Percentiles rank a stretch among this genome's conserved stretches.
Evolutionary conservation across 768 basidiomycete species (phyloP).

Genomic region (Podaxis mareebaensis): DNA sequence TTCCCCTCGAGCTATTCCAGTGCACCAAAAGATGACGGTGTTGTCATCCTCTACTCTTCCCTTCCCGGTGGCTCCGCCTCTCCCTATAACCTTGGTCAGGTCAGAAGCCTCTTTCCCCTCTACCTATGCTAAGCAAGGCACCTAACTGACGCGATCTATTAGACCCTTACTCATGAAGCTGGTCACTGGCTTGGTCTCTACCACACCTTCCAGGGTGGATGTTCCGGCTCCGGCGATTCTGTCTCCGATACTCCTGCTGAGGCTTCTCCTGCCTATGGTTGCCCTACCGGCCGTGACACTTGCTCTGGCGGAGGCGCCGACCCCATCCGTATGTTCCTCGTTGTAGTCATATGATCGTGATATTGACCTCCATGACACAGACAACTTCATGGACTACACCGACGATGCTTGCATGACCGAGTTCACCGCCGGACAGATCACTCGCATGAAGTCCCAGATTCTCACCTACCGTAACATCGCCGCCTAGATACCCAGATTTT

Average conservation of each 20-base stretch:
- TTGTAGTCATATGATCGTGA: background rate
- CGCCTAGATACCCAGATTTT: conserved; percentile 16
- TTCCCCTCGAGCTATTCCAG: conserved; percentile 46
- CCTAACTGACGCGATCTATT: conserved; percentile 14
- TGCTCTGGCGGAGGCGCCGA: conserved; percentile 42
- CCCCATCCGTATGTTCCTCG: conserved; percentile 38
- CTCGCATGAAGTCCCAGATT: conserved; percentile 42
- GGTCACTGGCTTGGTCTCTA: conserved; percentile 65
- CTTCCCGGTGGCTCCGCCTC: conserved; percentile 43
- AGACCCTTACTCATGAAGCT: conserved; percentile 55
- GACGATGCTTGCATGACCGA: conserved; percentile 50
- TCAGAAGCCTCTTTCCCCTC: conserved; percentile 14
- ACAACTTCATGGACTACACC: conserved; percentile 58
- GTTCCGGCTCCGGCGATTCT: conserved; percentile 38
- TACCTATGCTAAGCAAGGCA: background rate
- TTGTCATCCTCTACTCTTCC: conserved; percentile 42
- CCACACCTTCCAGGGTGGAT: conserved; percentile 60
- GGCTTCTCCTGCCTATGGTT: conserved; percentile 41
- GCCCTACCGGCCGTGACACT: conserved; percentile 37
- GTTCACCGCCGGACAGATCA: conserved; percentile 47
- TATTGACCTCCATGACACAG: conserved; percentile 20
- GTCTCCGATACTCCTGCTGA: conserved; percentile 52
- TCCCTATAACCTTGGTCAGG: conserved; percentile 44
- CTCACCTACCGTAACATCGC: conserved; percentile 43
- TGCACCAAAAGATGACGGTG: conserved; percentile 48